phyloP scores from a whole-genome alignment of 345 rosid species.

The Pseudoturritis turrita region DNA sequence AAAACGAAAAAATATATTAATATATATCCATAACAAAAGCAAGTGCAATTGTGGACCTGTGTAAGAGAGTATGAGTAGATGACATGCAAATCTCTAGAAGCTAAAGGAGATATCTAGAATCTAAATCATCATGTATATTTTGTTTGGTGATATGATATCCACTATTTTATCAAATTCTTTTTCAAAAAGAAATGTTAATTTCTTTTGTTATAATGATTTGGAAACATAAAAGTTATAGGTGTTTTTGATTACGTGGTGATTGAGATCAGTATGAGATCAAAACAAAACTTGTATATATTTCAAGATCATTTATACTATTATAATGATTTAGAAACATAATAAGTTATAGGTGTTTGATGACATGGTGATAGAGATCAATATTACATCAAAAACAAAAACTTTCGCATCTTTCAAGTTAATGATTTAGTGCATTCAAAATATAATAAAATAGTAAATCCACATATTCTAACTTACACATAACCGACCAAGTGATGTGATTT shows the following conservation, averaged over 20 bases:
- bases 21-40: neutral
- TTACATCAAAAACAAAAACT: neutral
- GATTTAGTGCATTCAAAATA: neutral
- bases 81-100: neutral
- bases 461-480: too few species aligned
- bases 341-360: neutral
- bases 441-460: too few species aligned
- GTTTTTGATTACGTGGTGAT: neutral
- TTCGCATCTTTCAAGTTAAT: neutral
- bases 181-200: neutral
- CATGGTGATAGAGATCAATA: neutral
- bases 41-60: constrained; percentile 28
- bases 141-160: neutral
- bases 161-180: neutral
- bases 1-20: neutral
- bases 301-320: neutral
- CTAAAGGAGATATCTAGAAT: neutral
- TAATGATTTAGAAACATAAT: neutral
- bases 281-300: neutral
- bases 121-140: neutral
- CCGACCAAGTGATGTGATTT: too few species aligned
- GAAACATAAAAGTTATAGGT: neutral
- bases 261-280: neutral
- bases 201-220: neutral
- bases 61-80: neutral